Evolutionary conservation across 805 yeast species (phyloP), one percentile per base, ranked within the genome.

Genomic region (Metschnikowia lachancei): DNA sequence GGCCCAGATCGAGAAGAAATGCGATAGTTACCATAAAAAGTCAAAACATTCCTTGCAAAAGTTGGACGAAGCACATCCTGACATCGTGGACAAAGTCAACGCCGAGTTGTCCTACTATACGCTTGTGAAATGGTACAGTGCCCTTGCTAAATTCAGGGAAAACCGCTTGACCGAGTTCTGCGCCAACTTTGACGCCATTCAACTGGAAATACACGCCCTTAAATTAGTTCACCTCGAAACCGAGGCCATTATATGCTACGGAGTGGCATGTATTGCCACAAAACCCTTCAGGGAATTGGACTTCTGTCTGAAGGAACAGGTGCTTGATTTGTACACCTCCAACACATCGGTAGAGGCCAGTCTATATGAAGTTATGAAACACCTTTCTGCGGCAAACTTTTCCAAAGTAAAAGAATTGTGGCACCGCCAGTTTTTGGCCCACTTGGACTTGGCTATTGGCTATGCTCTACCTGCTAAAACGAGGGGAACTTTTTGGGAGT

Each of bases 261-360:
- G 58, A 2, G 48, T 65, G 8, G 59, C 62, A 2, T 48, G 58
- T 18, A 51, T 66, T 2, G 60, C 65, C 7, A 41, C 61, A 11
- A 56, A 60, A 45, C 70, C 73, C 10, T 66, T 65, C 54, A 61
- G 57, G 33, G 57, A 56, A 13, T 52, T 68, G 30, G 33, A 37
- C 13, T 46, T 51, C 19, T 31, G 37, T 20, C 43, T 40, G 17
- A 46, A 47, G 19, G 54, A 50, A 18, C 41, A 61, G 3, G 56
- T 64, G 32, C 39, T 62, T n/a, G 62, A 62, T 28, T 24, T 50
- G 14, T 65, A 59, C 45, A 47, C 49, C n/a, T 19, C 37, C 4
- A 34, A 32, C 32, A 16, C 40, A 5, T 14, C 14, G 17, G 34
- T 43, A 10, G 45, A 19, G 33, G 42, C 48, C 16, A 24, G 31